A percentile compares a stretch with the other conserved stretches of the same genome.
Conservation (phyloP, 441 rosid genomes). For the Pelargonium exstipulatum region DNA sequence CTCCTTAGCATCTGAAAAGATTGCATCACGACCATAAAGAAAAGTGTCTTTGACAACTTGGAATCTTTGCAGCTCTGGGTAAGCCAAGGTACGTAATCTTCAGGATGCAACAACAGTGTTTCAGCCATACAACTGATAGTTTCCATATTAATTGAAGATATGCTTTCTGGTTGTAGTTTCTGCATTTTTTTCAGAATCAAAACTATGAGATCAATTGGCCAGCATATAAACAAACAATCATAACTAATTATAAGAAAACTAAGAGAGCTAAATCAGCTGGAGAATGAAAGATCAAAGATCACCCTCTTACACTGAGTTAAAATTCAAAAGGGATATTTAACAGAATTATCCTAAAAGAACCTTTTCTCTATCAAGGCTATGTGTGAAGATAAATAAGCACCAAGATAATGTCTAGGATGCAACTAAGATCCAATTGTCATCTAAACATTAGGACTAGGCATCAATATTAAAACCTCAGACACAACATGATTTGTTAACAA, state of each 20-base stretch:
- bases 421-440: background rate
- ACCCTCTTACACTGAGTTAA: background rate
- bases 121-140: conserved; percentile 59
- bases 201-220: background rate
- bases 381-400: background rate
- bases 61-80: conserved; percentile 41
- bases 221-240: background rate
- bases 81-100: conserved; percentile 54
- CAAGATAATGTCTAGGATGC: background rate
- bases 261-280: conserved; percentile 3
- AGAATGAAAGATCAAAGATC: background rate
- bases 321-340: background rate
- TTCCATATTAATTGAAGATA: conserved; percentile 53
- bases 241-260: background rate
- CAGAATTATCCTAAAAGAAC: background rate
- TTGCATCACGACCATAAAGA: conserved; percentile 69
- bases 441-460: background rate
- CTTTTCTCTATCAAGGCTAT: background rate
- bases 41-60: conserved; percentile 57
- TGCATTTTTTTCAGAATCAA: conserved; percentile 30
- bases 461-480: background rate
- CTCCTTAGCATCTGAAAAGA: conserved; percentile 35
- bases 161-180: conserved; percentile 42
- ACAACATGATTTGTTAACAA: background rate
- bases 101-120: conserved; percentile 41